Percentiles rank a stretch among this genome's conserved stretches.
Evolutionary conservation across 768 basidiomycete genomes (phyloP).

Genomic region (Boletus insuetus): DNA sequence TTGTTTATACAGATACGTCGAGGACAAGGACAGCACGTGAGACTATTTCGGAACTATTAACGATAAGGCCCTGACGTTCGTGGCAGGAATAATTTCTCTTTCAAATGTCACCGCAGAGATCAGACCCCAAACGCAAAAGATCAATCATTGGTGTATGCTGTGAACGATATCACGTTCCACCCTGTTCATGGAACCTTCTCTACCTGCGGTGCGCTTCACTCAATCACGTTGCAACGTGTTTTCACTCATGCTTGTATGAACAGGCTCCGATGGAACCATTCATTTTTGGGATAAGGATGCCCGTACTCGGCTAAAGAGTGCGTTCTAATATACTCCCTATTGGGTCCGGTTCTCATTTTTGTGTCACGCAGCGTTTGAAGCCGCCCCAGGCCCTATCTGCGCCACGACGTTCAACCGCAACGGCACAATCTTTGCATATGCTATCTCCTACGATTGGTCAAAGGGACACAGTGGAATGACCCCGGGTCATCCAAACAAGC

Average conservation of each 20-base stretch:
- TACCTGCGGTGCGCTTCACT: constrained; percentile 56
- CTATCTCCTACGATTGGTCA: constrained; percentile 92
- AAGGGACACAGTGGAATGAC: constrained; percentile 89
- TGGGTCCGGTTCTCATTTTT: background rate
- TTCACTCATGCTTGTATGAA: constrained; percentile 5
- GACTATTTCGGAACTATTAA: constrained; percentile 17
- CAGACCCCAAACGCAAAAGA: constrained; percentile 54
- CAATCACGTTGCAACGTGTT: constrained; percentile 21
- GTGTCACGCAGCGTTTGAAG: constrained; percentile 61
- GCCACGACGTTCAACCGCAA: constrained; percentile 84
- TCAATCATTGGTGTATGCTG: constrained; percentile 71
- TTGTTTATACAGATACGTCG: constrained; percentile 61
- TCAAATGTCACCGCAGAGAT: constrained; percentile 78
- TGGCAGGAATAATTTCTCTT: constrained; percentile 75
- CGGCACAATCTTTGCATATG: constrained; percentile 88
- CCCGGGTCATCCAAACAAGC: constrained; percentile 64
- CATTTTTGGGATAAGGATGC: constrained; percentile 96
- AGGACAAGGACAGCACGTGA: constrained; percentile 76
- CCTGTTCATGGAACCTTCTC: constrained; percentile 83
- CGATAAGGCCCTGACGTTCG: background rate
- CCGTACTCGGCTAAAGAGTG: constrained; percentile 88
- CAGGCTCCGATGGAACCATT: constrained; percentile 81
- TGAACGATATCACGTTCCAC: constrained; percentile 87
- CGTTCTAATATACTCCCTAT: background rate
- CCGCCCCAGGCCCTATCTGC: constrained; percentile 71